Percentiles rank a stretch among this genome's conserved stretches.
Evolutionary conservation across 2,329 filamentous ascomycete genomes (phyloP).

Genomic region (Endoconidiophora polonica): DNA sequence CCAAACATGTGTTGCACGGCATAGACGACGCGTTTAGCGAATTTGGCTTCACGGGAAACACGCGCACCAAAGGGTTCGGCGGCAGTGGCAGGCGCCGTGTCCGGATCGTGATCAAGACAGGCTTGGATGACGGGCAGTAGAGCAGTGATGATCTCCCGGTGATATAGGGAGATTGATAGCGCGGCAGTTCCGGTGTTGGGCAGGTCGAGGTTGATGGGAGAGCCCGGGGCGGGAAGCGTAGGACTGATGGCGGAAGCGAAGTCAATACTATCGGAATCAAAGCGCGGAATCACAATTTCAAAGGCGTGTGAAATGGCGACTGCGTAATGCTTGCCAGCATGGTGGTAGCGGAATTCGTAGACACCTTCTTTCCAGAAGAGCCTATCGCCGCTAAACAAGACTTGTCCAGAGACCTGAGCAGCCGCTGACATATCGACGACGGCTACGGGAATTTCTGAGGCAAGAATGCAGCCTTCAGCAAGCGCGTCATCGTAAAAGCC

Average conservation of each 20-base stretch:
- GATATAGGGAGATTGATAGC: slow-evolving; percentile 39
- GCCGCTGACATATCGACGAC: slow-evolving; percentile 28
- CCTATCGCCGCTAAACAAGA: slow-evolving; percentile 81
- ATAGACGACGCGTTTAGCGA: slow-evolving; percentile 77
- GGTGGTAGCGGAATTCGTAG: slow-evolving; percentile 95
- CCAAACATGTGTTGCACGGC: slow-evolving; percentile 95
- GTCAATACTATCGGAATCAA: slow-evolving; percentile 58
- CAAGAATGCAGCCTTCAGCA: slow-evolving; percentile 60
- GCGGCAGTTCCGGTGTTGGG: not conserved
- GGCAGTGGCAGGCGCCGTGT: slow-evolving; percentile 66
- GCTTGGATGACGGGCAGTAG: slow-evolving; percentile 74
- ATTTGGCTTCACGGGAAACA: slow-evolving; percentile 77
- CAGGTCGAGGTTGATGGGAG: not conserved
- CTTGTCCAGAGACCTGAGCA: slow-evolving; percentile 57
- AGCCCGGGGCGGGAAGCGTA: not conserved
- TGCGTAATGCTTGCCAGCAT: slow-evolving; percentile 79
- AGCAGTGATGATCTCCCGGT: slow-evolving; percentile 55
- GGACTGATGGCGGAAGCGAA: slow-evolving; percentile 16
- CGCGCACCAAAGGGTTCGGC: slow-evolving; percentile 74
- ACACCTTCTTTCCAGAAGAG: slow-evolving; percentile 94
- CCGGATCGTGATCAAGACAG: slow-evolving; percentile 80
- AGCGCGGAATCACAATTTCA: slow-evolving; percentile 68
- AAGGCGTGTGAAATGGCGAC: slow-evolving; percentile 91
- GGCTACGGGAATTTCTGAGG: slow-evolving; percentile 44
- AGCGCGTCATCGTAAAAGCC: slow-evolving; percentile 60